Percentiles rank a stretch among this genome's conserved stretches.
These are phyloP conservation scores for Mariannaea sp. DNA, from an alignment of 2,329 filamentous ascomycete genomes.

Conservation along the genomic window DNA sequence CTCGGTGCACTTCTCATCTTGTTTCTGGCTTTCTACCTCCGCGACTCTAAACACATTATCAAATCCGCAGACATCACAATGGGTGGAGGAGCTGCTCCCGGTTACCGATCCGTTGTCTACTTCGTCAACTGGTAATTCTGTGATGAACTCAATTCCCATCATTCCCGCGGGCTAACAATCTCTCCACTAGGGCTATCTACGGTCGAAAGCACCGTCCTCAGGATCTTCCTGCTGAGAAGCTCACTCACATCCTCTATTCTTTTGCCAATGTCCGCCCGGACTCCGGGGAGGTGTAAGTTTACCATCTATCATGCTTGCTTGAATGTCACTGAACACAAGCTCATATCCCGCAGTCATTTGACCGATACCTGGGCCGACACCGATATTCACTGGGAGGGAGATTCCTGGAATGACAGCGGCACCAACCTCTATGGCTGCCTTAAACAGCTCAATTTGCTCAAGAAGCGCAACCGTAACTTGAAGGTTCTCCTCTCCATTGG, in stretches of 20 bases:
- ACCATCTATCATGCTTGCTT: background rate
- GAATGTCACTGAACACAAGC: background rate
- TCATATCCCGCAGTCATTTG: constrained; percentile 47
- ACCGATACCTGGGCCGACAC: constrained; percentile 69
- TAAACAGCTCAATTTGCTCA: constrained; percentile 86
- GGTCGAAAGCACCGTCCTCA: constrained; percentile 83
- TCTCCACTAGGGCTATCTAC: constrained; percentile 72
- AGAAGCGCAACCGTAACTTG: constrained; percentile 78
- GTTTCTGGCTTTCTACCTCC: constrained; percentile 20
- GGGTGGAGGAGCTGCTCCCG: constrained; percentile 50
- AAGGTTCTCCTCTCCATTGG: constrained; percentile 88
- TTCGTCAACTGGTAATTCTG: constrained; percentile 68
- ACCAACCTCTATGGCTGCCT: constrained; percentile 86
- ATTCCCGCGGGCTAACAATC: constrained; percentile 27
- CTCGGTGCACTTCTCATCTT: constrained; percentile 18
- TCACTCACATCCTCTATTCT: constrained; percentile 88
- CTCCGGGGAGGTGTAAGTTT: constrained; percentile 74
- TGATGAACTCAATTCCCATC: background rate
- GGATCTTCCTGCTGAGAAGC: constrained; percentile 76
- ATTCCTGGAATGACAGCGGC: constrained; percentile 72
- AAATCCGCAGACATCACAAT: constrained; percentile 37
- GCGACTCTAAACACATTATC: constrained; percentile 6
- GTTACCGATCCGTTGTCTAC: constrained; percentile 72
- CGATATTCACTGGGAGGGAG: constrained; percentile 75
- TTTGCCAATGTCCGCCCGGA: constrained; percentile 86